A percentile compares a stretch with the other conserved stretches of the same genome.
Conservation (phyloP, 1,284 basidiomycete genomes). For the Apiotrichum akiyoshidainum region DNA sequence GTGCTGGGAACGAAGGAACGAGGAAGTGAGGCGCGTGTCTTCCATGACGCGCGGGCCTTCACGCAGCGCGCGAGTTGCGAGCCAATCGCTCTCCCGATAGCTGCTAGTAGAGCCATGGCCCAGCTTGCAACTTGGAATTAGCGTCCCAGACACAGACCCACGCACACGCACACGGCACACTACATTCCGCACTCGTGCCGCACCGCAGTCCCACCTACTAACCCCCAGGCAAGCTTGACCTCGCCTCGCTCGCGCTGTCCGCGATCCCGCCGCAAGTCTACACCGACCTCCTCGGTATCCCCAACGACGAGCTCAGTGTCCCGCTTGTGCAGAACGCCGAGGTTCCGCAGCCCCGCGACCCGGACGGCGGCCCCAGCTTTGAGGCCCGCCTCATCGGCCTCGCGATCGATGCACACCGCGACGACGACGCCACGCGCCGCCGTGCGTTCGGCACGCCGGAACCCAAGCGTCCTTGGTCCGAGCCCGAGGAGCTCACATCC, state of each 20-base stretch:
- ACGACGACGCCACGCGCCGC: constrained; percentile 11
- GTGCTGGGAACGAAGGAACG: too few species aligned
- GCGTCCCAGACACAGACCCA: too few species aligned
- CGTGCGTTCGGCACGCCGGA: constrained; percentile 24
- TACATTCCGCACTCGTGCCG: too few species aligned
- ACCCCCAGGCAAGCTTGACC: constrained; percentile 43
- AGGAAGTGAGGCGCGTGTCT: too few species aligned
- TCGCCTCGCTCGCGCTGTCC: constrained; percentile 33
- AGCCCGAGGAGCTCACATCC: constrained; percentile 43
- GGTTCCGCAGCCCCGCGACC: constrained; percentile 1
- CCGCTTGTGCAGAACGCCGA: constrained; percentile 12
- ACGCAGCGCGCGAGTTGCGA: too few species aligned
- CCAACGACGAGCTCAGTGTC: constrained; percentile 28
- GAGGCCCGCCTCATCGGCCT: constrained; percentile 6
- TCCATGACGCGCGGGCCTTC: too few species aligned
- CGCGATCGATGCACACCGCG: constrained; percentile 10
- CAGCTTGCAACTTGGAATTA: too few species aligned
- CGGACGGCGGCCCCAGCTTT: background rate
- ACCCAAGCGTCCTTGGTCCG: constrained; percentile 29
- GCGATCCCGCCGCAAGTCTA: constrained; percentile 41
- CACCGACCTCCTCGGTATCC: constrained; percentile 41
- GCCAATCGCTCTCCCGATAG: too few species aligned
- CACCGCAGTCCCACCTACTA: background rate
- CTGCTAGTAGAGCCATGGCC: too few species aligned
- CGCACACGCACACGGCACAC: background rate